These are phyloP conservation scores for Yarrowia hollandica DNA, from an alignment of 805 yeast species.

Conservation along the genomic window DNA sequence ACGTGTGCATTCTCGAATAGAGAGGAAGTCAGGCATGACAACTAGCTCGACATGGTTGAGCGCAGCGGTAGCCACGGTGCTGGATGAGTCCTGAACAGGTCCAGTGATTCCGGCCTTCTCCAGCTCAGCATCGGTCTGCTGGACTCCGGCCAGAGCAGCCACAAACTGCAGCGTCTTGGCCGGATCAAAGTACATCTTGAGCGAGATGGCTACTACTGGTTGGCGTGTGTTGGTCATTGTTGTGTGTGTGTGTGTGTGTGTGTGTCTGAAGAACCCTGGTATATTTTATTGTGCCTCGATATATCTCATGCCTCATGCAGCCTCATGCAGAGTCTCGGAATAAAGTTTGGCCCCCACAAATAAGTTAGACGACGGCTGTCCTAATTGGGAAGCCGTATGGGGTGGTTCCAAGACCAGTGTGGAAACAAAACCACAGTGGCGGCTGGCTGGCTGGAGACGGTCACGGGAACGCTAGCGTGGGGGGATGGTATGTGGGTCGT, in stretches of 20 bases:
- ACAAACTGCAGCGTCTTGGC: constrained; percentile 16
- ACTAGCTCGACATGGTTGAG: constrained; percentile 19
- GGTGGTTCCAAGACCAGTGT: constrained; percentile 15
- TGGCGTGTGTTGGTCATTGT: not conserved
- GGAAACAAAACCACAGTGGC: not conserved
- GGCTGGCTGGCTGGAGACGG: too few relatives aligned
- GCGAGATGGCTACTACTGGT: constrained; percentile 26
- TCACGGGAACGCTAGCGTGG: not conserved
- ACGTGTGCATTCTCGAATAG: constrained; percentile 29
- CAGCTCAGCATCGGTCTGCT: constrained; percentile 14
- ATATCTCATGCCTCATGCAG: too few relatives aligned
- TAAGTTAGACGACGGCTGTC: not conserved
- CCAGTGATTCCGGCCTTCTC: constrained; percentile 12
- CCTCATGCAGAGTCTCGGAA: not conserved
- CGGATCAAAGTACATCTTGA: constrained; percentile 27
- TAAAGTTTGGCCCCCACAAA: not conserved
- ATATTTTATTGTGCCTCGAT: too few relatives aligned
- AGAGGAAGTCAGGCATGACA: constrained; percentile 27
- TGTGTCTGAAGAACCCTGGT: too few relatives aligned
- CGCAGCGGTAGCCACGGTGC: constrained; percentile 6
- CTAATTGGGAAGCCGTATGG: constrained; percentile 10
- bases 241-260: not conserved
- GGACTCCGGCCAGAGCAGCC: constrained; percentile 4
- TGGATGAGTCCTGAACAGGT: not conserved
- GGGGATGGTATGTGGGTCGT: not conserved